Evolutionary conservation across 352 stramenopile genomes (phyloP), one percentile per base, ranked within the genome.

Genomic region (Globisporangium perplexum): DNA sequence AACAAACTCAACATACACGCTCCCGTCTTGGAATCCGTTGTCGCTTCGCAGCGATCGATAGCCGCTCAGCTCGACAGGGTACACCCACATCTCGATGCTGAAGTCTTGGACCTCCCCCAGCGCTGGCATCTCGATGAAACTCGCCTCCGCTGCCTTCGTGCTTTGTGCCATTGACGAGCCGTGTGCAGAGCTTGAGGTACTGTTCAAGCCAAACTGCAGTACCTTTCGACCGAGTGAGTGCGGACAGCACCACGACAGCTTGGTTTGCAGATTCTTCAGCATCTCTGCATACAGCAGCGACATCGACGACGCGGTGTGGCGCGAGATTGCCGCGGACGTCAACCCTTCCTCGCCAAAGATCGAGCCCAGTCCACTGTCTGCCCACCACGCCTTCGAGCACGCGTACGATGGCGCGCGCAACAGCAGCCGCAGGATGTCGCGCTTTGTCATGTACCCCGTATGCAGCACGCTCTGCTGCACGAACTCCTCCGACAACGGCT

Each of bases 51-150:
- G 69, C 4, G 77, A 77, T 56, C 80, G 69, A 47, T 76, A 92
- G 3, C 77, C 81, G 0, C 53, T 55, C 10, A 93, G 58, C 31
- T 92, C 79, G 3, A 65, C 74, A 11, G 85, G 77, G 47, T 73
- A 83, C 5, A 95, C 65, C 85, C 85, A 95, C 57, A 90, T 72
- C 55, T 95, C 85, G 15, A 95, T 55, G 5, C 75, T 86, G 49
- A 92, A 92, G 47, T 90, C 72, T 7, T 64, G 63, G 6, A 75
- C 65, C 47, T 84, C 68, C 8, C 83, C 83, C 8, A 93, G 58
- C 0, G 71, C 69, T 7, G 82, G 78, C 17, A 74, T 75, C 48
- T 92, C 79, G 1, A 83, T 72, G 38, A 73, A 89, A 52, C 80
- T 92, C 2, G 84, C 59, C 42, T 85, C 69, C 7, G 87, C 68